A percentile compares a stretch with the other conserved stretches of the same genome.
Evolutionary conservation across 768 basidiomycete species (phyloP).

Genomic region (Trametes villosa): DNA sequence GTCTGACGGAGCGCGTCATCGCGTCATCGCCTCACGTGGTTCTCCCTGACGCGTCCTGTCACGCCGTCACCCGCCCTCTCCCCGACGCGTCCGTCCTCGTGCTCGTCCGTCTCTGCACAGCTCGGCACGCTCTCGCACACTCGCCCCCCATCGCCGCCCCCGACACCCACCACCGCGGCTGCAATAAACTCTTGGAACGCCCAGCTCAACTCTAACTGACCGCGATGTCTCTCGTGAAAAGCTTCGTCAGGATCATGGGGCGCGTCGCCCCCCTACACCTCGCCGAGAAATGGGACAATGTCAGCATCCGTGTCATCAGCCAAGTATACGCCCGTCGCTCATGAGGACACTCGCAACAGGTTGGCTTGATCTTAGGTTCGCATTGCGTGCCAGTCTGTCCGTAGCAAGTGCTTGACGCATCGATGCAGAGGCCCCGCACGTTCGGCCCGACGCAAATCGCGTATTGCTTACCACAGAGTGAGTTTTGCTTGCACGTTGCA

Average conservation of each 20-base stretch:
- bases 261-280: constrained; percentile 84
- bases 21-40: constrained; percentile 19
- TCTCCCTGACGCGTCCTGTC: constrained; percentile 11
- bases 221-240: constrained; percentile 46
- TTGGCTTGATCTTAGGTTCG: constrained; percentile 39
- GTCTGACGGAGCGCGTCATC: not conserved
- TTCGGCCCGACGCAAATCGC: constrained; percentile 34
- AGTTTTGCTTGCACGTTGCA: constrained; percentile 9
- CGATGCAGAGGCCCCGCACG: constrained; percentile 39
- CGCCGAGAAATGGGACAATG: constrained; percentile 95
- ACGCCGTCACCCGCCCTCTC: constrained; percentile 1
- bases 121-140: not conserved
- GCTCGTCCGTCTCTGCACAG: not conserved
- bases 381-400: constrained; percentile 18
- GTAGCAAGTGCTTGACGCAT: constrained; percentile 2
- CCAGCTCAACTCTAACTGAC: not conserved
- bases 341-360: constrained; percentile 21
- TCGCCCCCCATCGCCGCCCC: not conserved
- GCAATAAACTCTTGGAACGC: not conserved
- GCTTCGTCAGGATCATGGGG: constrained; percentile 72
- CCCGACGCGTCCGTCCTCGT: not conserved
- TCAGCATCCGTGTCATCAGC: constrained; percentile 44
- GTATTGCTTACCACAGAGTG: constrained; percentile 51
- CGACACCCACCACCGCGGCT: not conserved
- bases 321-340: constrained; percentile 7